Base-by-base conservation (phyloP, 495 filamentous ascomycete genomes). In the Aspergillus hancockii region DNA sequence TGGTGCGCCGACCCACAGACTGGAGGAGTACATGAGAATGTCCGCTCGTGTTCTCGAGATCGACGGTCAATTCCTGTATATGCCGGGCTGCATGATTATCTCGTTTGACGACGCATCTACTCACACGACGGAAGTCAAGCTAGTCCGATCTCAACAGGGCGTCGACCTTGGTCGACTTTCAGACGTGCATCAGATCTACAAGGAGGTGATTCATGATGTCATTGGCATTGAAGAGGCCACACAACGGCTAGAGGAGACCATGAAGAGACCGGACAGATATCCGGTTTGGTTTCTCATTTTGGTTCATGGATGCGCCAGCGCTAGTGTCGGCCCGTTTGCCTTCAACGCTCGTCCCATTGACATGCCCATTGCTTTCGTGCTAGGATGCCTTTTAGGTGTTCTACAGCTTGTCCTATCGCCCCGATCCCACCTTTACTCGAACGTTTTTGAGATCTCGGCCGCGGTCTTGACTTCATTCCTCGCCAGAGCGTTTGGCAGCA, bases 51-150 rank as follows among this genome's bases (percentile, higher is more conserved):
- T 95, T 5, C 81, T 98, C 46, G 89, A 93, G 71, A 92, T 97
- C 49, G 90, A 96, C 59, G 90, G 87, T 43, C 92, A 96, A 59
- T 97, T 96, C 65, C 74, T 97, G 43, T 97, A 97, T 68, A 86
- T 97, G 22, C 93, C 93, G 2, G 91, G 91, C 19, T 95, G 90
- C 65, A 98, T 97, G 93, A 90, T 98, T 60, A 88, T 96, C 58
- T 92, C 91, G 5, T 97, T 98, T 67, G 93, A 96, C 66, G 93
- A 98, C 73, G 80, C 83, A 23, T 82, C 86, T 23, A 95, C 91
- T 9, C 93, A 97, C 66, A 97, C 93, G 9, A 92, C 92, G 8
- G 93, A 96, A 70, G 90, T 97, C 53, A 93, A 94, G 71, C 85
- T 98, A 45, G 88, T 98, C 13, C 84, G 90, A 30, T 80, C 84